Conservation (phyloP, 805 yeast genomes). For the Candida krabiensis region DNA sequence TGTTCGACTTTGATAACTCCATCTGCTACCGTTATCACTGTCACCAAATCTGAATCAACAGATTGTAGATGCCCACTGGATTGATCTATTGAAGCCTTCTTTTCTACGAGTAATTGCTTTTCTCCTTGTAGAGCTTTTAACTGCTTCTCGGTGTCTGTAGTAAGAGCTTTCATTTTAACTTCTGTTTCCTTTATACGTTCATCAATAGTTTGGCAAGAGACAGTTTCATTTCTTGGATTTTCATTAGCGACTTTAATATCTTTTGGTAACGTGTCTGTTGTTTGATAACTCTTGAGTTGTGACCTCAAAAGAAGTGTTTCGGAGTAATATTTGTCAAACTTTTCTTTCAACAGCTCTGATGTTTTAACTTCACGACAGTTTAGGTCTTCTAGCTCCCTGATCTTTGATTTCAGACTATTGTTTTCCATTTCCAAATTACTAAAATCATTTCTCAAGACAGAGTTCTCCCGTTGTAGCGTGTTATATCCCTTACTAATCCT, state of each 20-base stretch:
- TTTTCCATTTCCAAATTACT: slow-evolving; percentile 9
- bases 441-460: slow-evolving; percentile 2
- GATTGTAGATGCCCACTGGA: not conserved
- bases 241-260: not conserved
- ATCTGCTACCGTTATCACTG: slow-evolving; percentile 17
- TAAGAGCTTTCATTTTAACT: slow-evolving; percentile 8
- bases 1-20: slow-evolving; percentile 18
- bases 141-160: slow-evolving; percentile 8
- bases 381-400: slow-evolving; percentile 9
- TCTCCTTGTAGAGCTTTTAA: slow-evolving; percentile 9
- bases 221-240: not conserved
- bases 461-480: not conserved
- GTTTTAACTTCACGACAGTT: slow-evolving; percentile 6
- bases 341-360: slow-evolving; percentile 14
- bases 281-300: slow-evolving; percentile 4
- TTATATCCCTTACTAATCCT: slow-evolving; percentile 12
- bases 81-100: not conserved
- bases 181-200: slow-evolving; percentile 11
- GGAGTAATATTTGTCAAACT: slow-evolving; percentile 18
- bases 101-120: slow-evolving; percentile 7
- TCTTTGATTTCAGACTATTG: not conserved
- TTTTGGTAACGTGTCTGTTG: not conserved
- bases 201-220: slow-evolving; percentile 4
- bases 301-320: slow-evolving; percentile 15
- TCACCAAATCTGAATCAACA: slow-evolving; percentile 5